These are phyloP conservation scores for Teratosphaeria epicoccoides DNA, from an alignment of 2,329 filamentous ascomycete species.

Conservation along the genomic window DNA sequence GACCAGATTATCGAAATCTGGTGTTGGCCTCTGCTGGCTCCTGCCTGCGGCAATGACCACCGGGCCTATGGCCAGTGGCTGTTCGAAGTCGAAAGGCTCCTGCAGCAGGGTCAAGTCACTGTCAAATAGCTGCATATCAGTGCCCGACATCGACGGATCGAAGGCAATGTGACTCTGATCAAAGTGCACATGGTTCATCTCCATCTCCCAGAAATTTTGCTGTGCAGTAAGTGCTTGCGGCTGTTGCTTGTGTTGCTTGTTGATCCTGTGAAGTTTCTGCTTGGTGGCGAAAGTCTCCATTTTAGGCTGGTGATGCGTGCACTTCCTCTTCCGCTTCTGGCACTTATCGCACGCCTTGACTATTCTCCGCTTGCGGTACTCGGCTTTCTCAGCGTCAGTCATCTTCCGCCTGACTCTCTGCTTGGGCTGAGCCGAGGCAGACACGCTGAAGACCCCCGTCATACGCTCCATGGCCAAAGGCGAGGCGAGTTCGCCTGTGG, in stretches of 20 bases:
- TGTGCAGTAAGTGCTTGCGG: neutral
- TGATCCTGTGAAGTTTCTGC: conserved; percentile 6
- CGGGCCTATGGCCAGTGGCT: neutral
- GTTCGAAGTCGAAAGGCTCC: conserved; percentile 13
- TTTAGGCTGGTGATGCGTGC: conserved; percentile 23
- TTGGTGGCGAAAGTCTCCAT: conserved; percentile 17
- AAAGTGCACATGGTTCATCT: neutral
- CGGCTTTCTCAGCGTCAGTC: conserved; percentile 28
- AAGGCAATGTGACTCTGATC: conserved; percentile 1
- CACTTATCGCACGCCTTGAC: conserved; percentile 29
- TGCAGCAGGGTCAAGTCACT: conserved; percentile 18
- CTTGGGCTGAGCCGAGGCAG: conserved; percentile 23
- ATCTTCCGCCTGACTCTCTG: conserved; percentile 27
- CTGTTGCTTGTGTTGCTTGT: conserved; percentile 5
- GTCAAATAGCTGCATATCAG: conserved; percentile 14
- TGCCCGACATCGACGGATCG: conserved; percentile 1
- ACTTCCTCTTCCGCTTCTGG: conserved; percentile 27
- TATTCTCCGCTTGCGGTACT: conserved; percentile 29
- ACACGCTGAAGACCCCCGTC: conserved; percentile 29
- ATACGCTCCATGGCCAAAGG: conserved; percentile 26
- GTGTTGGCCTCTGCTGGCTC: neutral
- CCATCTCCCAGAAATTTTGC: neutral
- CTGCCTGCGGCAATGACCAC: neutral
- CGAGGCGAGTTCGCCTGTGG: conserved; percentile 8
- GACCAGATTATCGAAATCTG: neutral